Base-by-base conservation (phyloP, 2,329 filamentous ascomycete genomes). In the Thermothelomyces thermophilus region DNA sequence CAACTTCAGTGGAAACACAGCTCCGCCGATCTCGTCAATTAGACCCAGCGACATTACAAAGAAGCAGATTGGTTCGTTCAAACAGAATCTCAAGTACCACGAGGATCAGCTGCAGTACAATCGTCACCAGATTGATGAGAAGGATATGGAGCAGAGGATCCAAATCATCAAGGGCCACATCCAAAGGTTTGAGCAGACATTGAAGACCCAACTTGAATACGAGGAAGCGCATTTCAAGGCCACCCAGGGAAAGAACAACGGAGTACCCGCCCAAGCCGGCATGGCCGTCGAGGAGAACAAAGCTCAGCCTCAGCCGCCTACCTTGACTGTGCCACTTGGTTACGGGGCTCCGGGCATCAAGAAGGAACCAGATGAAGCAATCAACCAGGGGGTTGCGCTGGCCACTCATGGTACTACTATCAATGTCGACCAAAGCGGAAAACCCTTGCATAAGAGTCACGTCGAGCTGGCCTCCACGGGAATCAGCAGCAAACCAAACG, bases 71-170 rank as follows among this genome's bases (percentile, higher is more conserved):
- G 70, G 74, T 19, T 65, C 67, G 36, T 70, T 83, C 47, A 72
- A 71, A 35, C 58, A 62, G n/a, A 72, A 73, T n/a, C 68, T 83
- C 52, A 77, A 74, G 58, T 74, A 75, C 50, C 69, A 76, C 35
- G 74, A 82, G 54, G 74, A 79, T 52, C 79, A 84, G 56, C 63
- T 83, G 39, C 72, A 74, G 46, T 81, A 77, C 67, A 83, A 83
- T 60, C 75, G 73, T 56, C 77, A 83, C 54, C 79, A 83, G 56
- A 79, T 83, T 54, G 79, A 83, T 51, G 77, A 79, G 56, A 71
- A 69, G 53, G 64, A 70, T 30, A 73, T 79, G 62, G 69, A 74
- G 52, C 63, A 68, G 19, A 70, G 72, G 28, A 73, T 82, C 49
- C 62, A 66, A 22, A 67, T 73, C 37, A 57, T 65, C 48, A 58